These are phyloP conservation scores for Begonia peltatifolia DNA, from an alignment of 306 rosid genomes.

Conservation along the genomic window DNA sequence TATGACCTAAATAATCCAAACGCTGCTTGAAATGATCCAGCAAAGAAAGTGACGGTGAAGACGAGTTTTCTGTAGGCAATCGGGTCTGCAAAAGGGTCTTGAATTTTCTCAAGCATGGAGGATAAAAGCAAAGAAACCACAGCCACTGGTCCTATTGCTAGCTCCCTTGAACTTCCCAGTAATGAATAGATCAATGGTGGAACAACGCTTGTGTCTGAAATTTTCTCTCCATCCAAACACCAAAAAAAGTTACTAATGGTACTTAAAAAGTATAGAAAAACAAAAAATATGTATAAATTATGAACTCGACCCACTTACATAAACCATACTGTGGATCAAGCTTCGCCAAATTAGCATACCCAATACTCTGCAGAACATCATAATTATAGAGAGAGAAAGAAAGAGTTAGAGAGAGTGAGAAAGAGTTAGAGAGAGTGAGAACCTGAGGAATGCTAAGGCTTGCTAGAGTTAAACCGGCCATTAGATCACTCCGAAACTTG, in stretches of 20 bases:
- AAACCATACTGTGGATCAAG: constrained; percentile 87
- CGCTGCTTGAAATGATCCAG: constrained; percentile 73
- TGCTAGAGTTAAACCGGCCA: constrained; percentile 85
- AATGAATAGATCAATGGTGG: constrained; percentile 84
- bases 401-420: neutral
- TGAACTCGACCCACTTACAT: constrained; percentile 32
- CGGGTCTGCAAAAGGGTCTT: constrained; percentile 58
- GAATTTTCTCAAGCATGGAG: constrained; percentile 37
- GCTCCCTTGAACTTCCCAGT: constrained; percentile 90
- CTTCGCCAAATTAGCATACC: constrained; percentile 73
- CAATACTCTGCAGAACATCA: constrained; percentile 57
- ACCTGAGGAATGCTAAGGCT: constrained; percentile 93
- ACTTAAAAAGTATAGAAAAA: neutral
- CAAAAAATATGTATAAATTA: neutral
- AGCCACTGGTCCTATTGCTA: constrained; percentile 94
- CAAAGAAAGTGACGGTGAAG: constrained; percentile 71
- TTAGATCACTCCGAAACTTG: constrained; percentile 47
- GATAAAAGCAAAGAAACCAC: constrained; percentile 73
- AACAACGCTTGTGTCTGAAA: constrained; percentile 68
- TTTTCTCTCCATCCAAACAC: neutral
- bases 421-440: neutral
- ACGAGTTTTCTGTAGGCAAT: constrained; percentile 43
- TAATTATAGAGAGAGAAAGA: neutral
- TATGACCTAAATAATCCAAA: constrained; percentile 59
- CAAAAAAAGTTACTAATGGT: neutral